phyloP scores from a whole-genome alignment of 2,329 filamentous ascomycete genomes.

The Ophiognomonia clavigignenti-juglandacearum region DNA sequence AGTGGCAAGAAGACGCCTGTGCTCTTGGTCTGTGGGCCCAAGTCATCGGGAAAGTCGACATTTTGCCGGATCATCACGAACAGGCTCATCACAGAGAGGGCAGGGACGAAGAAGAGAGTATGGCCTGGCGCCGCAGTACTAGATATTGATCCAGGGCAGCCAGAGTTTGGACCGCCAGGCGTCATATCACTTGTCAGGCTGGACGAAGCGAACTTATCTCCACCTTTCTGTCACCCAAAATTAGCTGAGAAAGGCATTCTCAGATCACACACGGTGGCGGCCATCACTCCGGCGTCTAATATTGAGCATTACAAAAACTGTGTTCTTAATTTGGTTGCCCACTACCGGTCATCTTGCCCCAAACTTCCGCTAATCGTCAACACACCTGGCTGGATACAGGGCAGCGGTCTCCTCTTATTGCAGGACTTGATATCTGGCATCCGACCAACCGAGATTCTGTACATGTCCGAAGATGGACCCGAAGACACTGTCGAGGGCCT shows the following conservation, averaged over 20 bases:
- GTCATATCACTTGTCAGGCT: constrained; percentile 64
- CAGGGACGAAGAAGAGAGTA: constrained; percentile 20
- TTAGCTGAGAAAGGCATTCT: constrained; percentile 37
- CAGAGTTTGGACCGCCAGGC: constrained; percentile 67
- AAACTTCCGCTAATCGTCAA: constrained; percentile 62
- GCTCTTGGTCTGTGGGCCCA: constrained; percentile 63
- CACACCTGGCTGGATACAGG: constrained; percentile 69
- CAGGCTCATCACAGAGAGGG: constrained; percentile 51
- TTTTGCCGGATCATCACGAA: constrained; percentile 65
- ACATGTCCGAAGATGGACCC: constrained; percentile 62
- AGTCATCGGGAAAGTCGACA: constrained; percentile 72
- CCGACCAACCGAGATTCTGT: constrained; percentile 58
- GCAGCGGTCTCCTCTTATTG: constrained; percentile 63
- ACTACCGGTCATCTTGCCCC: constrained; percentile 46
- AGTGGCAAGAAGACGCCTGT: constrained; percentile 30
- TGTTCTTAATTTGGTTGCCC: constrained; percentile 55
- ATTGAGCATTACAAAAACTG: constrained; percentile 63
- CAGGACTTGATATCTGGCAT: constrained; percentile 49
- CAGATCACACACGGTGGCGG: constrained; percentile 62
- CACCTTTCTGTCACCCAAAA: constrained; percentile 60
- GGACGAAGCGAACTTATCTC: constrained; percentile 55
- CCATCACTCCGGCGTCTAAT: constrained; percentile 60
- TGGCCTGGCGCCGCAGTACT: constrained; percentile 49
- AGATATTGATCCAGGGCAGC: constrained; percentile 73
- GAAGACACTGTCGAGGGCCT: constrained; percentile 52